Evolutionary conservation across 2,329 filamentous ascomycete species (phyloP).

Genomic region (Venturia nashicola): DNA sequence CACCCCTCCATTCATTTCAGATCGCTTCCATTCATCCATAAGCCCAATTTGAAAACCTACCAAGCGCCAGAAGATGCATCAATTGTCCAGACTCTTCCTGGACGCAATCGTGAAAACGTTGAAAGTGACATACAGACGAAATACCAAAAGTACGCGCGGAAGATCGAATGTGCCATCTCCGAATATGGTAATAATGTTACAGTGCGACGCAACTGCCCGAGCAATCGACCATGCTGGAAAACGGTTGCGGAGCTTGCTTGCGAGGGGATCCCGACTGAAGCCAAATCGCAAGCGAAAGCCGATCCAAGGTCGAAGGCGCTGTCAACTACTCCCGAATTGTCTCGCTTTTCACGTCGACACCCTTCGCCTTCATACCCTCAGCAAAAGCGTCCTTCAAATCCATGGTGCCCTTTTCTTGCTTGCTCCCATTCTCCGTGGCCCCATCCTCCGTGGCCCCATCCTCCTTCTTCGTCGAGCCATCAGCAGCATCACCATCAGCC

Average conservation of each 20-base stretch:
- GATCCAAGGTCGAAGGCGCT: neutral
- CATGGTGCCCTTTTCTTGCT: conserved; percentile 4
- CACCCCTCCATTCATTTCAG: neutral
- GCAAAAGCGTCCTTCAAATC: conserved; percentile 31
- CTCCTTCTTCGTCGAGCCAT: conserved; percentile 10
- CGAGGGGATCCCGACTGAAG: neutral
- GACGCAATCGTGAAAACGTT: neutral
- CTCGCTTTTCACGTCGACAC: conserved; percentile 1
- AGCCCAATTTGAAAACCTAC: neutral
- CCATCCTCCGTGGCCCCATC: neutral
- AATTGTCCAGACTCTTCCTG: neutral
- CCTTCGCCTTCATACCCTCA: conserved; percentile 23
- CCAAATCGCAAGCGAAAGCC: neutral
- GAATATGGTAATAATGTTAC: neutral
- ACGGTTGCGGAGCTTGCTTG: neutral
- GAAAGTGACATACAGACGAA: neutral
- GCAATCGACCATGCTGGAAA: neutral
- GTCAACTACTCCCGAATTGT: neutral
- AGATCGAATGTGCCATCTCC: neutral
- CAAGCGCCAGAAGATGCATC: neutral
- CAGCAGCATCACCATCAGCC: neutral
- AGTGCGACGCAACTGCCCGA: neutral
- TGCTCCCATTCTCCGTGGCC: neutral
- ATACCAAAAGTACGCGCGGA: neutral
- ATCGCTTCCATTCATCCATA: neutral